Conservation (phyloP, 176 grass and related monocot species). For the Avena sativa region DNA sequence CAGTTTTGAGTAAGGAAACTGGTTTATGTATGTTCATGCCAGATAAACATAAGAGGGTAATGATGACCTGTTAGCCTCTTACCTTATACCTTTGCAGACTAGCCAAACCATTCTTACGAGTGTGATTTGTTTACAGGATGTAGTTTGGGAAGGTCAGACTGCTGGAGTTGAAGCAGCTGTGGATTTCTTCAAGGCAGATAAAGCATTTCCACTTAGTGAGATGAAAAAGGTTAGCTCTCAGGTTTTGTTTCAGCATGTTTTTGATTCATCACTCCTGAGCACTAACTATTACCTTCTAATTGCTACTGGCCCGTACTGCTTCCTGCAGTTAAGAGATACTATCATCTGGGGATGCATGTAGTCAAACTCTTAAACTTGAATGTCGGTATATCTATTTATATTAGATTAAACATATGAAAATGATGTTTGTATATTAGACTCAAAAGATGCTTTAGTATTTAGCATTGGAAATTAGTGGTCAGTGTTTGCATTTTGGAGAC, state of each 20-base stretch:
- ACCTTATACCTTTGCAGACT: slow-evolving; percentile 20
- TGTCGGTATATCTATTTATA: not conserved
- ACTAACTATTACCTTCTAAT: slow-evolving; percentile 16
- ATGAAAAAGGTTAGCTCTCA: slow-evolving; percentile 67
- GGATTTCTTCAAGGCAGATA: slow-evolving; percentile 87
- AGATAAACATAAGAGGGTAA: slow-evolving; percentile 75
- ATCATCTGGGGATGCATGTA: not conserved
- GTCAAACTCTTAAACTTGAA: not conserved
- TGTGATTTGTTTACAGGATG: slow-evolving; percentile 58
- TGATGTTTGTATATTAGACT: not conserved
- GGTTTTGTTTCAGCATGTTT: slow-evolving; percentile 22
- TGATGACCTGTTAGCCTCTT: slow-evolving; percentile 34
- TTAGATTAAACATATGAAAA: not conserved
- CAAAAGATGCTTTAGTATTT: not conserved
- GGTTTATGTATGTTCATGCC: slow-evolving; percentile 97
- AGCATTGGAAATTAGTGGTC: not conserved
- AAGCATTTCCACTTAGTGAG: slow-evolving; percentile 77
- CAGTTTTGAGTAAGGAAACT: slow-evolving; percentile 68
- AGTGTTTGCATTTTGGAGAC: slow-evolving; percentile 11
- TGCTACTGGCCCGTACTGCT: slow-evolving; percentile 7
- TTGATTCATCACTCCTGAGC: slow-evolving; percentile 12
- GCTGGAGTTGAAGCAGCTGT: slow-evolving; percentile 87
- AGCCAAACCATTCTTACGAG: slow-evolving; percentile 37
- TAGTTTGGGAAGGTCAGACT: slow-evolving; percentile 87
- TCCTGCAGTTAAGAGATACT: slow-evolving; percentile 16